These are phyloP conservation scores for Lasiodiplodia theobromae DNA, from an alignment of 2,329 filamentous ascomycete species.

Conservation along the genomic window DNA sequence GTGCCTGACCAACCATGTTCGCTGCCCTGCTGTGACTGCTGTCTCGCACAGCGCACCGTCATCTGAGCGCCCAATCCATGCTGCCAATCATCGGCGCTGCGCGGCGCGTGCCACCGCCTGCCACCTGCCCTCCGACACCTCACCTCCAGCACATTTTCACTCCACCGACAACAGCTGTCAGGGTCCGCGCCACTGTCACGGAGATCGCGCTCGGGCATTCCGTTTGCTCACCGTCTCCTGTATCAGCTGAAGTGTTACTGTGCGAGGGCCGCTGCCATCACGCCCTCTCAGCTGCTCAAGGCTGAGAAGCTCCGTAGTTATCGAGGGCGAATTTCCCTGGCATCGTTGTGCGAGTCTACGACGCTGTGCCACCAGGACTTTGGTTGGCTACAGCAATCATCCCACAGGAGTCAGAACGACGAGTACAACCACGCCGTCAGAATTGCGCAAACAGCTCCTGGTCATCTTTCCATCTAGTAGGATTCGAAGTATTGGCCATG, in stretches of 20 bases:
- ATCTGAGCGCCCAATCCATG: conserved; percentile 15
- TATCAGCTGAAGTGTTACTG: background rate
- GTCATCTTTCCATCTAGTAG: background rate
- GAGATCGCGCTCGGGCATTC: background rate
- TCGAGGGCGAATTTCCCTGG: background rate
- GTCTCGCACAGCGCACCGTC: conserved; percentile 16
- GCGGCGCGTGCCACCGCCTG: conserved; percentile 13
- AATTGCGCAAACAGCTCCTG: background rate
- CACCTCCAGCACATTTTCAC: conserved; percentile 16
- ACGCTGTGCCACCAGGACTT: background rate
- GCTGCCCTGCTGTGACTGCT: conserved; percentile 14
- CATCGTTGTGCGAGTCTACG: background rate
- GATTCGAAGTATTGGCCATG: background rate
- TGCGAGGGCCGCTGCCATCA: too few relatives aligned
- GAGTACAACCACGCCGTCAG: background rate
- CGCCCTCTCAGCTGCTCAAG: background rate
- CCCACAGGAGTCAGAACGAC: background rate
- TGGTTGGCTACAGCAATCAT: background rate
- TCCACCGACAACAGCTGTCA: conserved; percentile 17
- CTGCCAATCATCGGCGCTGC: background rate
- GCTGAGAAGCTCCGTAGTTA: background rate
- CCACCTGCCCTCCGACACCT: conserved; percentile 15
- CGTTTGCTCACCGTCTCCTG: background rate
- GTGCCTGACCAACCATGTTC: conserved; percentile 10
- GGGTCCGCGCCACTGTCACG: background rate